Conservation (phyloP, 441 rosid species). For the Gossypium lobatum region DNA sequence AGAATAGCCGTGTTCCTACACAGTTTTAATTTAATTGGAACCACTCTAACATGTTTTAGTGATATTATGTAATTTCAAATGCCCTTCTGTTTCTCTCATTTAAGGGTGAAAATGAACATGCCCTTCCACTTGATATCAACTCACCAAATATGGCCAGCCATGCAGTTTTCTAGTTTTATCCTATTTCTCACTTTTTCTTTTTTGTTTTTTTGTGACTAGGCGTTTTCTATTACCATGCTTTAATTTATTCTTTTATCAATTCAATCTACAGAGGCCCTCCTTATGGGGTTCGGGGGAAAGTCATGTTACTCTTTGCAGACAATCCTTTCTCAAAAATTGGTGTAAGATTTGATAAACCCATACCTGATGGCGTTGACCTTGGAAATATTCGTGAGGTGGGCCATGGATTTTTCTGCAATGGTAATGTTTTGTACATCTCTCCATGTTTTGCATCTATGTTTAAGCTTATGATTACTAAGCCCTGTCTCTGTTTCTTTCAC, state of each 20-base stretch:
- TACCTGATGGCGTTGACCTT: slow-evolving; percentile 72
- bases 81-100: background rate
- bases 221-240: background rate
- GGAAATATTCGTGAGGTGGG: slow-evolving; percentile 59
- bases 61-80: background rate
- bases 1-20: background rate
- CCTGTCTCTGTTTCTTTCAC: slow-evolving; percentile 6
- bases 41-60: background rate
- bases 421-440: slow-evolving; percentile 29
- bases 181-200: background rate
- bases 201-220: background rate
- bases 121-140: background rate
- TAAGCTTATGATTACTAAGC: slow-evolving; percentile 14
- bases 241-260: slow-evolving; percentile 18
- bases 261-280: slow-evolving; percentile 50
- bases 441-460: slow-evolving; percentile 1
- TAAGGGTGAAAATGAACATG: background rate
- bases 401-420: slow-evolving; percentile 66
- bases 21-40: background rate
- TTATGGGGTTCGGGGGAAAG: slow-evolving; percentile 57
- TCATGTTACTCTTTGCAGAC: slow-evolving; percentile 48
- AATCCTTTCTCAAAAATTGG: slow-evolving; percentile 69
- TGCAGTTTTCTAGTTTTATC: background rate
- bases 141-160: background rate
- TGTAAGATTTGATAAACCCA: slow-evolving; percentile 57